These are phyloP conservation scores for Salinomyces thailandicus DNA, from an alignment of 2,329 filamentous ascomycete species.

Conservation along the genomic window DNA sequence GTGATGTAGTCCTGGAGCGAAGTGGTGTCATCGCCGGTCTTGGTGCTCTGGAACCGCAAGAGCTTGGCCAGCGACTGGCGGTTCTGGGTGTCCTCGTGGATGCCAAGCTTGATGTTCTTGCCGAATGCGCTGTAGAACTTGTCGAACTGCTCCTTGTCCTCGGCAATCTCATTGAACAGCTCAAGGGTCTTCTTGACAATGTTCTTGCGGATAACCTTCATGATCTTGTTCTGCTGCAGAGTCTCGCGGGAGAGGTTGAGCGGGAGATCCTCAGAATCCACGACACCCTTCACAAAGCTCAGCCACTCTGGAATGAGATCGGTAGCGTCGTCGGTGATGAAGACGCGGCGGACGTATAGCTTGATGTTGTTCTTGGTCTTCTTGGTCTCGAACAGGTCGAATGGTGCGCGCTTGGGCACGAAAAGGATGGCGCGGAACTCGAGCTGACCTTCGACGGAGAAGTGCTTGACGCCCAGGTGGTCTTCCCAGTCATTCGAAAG, in stretches of 20 bases:
- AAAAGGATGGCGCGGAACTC: conserved; percentile 99
- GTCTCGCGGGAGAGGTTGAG: conserved; percentile 99
- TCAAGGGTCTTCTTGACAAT: conserved; percentile 99
- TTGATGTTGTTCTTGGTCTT: conserved; percentile 99
- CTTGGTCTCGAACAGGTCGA: conserved; percentile 99
- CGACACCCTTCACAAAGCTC: conserved; percentile 98
- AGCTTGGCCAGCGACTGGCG: conserved; percentile 87
- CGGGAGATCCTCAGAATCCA: conserved; percentile 98
- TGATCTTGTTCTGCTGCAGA: conserved; percentile 99
- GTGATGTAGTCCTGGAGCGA: conserved; percentile 96
- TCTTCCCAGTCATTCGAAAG: conserved; percentile 99
- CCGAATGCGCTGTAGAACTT: conserved; percentile 99
- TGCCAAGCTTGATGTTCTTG: conserved; percentile 99
- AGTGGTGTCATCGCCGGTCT: conserved; percentile 93
- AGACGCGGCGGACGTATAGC: conserved; percentile 98
- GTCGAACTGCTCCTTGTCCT: conserved; percentile 99
- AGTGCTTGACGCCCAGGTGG: conserved; percentile 99
- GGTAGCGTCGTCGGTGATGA: conserved; percentile 99
- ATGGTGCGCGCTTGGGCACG: conserved; percentile 98
- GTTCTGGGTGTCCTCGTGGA: conserved; percentile 99
- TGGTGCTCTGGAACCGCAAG: conserved; percentile 96
- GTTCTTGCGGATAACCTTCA: conserved; percentile 99
- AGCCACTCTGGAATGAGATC: conserved; percentile 99
- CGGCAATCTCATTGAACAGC: conserved; percentile 97
- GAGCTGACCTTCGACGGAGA: conserved; percentile 99